Evolutionary conservation across 495 filamentous ascomycete genomes (phyloP), one percentile per base, ranked within the genome.

Genomic region (Bombardia bombarda): DNA sequence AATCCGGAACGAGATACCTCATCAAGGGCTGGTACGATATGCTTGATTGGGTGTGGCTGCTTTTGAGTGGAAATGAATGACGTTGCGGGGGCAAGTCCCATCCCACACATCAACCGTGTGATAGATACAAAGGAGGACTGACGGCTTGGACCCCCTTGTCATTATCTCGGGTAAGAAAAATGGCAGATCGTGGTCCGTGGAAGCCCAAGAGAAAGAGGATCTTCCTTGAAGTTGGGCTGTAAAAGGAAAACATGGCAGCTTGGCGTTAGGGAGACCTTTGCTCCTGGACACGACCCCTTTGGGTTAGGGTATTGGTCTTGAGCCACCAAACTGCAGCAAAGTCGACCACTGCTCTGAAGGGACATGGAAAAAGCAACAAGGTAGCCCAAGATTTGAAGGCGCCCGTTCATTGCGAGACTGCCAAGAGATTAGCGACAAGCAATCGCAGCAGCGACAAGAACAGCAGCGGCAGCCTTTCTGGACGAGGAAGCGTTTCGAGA

Each of bases 1-100:
- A 43, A 30, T 59, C 58, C 58, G 60, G 58, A 55, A 57, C 56
- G 46, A 60, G 34, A 32, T 46, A 28, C 46, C 43, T 49, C 37
- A 43, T 38, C 47, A 49, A 51, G 46, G 47, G 42, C 25, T 19
- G 46, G 21, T 18, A 25, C 32, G 26, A 47, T 25, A 50, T 47
- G 49, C 49, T 43, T 21, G 17, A 42, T 38, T 34, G 43, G 45
- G 47, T 33, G 33, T 23, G 5, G 21, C 7, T 6, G 35, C 5
- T 18, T 3, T n/a, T n/a, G 14, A 16, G 32, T n/a, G n/a, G n/a
- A n/a, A 34, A 34, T 8, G 32, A 6, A 17, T 34, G 5, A 34
- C 32, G 14, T 34, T 34, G 4, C 7, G 7, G 25, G 25, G 25
- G 25, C 4, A 34, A 26, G 19, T 17, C 42, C 43, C 9, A 31